phyloP scores from a whole-genome alignment of 805 yeast species.

The Blastobotrys terrestris region DNA sequence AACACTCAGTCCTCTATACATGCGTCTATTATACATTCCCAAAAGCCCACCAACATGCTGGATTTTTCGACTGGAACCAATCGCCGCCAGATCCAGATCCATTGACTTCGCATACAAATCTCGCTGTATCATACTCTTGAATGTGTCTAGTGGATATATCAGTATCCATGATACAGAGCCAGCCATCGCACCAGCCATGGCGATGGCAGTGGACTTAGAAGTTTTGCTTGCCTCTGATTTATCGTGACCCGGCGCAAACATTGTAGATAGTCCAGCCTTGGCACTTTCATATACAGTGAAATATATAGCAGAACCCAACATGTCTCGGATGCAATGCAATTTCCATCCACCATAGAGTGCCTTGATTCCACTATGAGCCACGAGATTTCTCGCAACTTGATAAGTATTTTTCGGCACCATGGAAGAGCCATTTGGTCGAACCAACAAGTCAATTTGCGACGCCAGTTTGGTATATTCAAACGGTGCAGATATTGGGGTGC shows the following conservation, averaged over 20 bases:
- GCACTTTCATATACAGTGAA: slow-evolving; percentile 70
- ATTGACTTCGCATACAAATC: slow-evolving; percentile 67
- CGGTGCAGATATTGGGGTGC: slow-evolving; percentile 59
- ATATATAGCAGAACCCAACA: slow-evolving; percentile 65
- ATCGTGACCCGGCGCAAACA: slow-evolving; percentile 11
- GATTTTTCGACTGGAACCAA: slow-evolving; percentile 25
- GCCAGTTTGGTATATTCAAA: slow-evolving; percentile 79
- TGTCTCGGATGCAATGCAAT: slow-evolving; percentile 60
- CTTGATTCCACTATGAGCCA: slow-evolving; percentile 49
- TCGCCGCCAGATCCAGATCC: slow-evolving; percentile 36
- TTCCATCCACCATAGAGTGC: slow-evolving; percentile 71
- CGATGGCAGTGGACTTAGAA: slow-evolving; percentile 41
- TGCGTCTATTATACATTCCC: slow-evolving; percentile 39
- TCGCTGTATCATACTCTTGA: slow-evolving; percentile 68
- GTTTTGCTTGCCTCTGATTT: slow-evolving; percentile 20
- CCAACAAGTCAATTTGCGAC: slow-evolving; percentile 56
- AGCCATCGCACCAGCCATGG: slow-evolving; percentile 71
- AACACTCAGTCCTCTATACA: slow-evolving; percentile 76
- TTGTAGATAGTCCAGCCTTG: slow-evolving; percentile 41
- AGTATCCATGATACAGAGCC: slow-evolving; percentile 71
- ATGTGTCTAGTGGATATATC: slow-evolving; percentile 76
- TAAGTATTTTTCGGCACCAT: slow-evolving; percentile 31
- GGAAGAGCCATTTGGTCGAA: slow-evolving; percentile 22
- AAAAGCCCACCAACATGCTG: neutral
- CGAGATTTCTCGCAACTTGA: slow-evolving; percentile 46